Base-by-base conservation (phyloP, 2,329 filamentous ascomycete genomes). In the Botrytis tulipae region DNA sequence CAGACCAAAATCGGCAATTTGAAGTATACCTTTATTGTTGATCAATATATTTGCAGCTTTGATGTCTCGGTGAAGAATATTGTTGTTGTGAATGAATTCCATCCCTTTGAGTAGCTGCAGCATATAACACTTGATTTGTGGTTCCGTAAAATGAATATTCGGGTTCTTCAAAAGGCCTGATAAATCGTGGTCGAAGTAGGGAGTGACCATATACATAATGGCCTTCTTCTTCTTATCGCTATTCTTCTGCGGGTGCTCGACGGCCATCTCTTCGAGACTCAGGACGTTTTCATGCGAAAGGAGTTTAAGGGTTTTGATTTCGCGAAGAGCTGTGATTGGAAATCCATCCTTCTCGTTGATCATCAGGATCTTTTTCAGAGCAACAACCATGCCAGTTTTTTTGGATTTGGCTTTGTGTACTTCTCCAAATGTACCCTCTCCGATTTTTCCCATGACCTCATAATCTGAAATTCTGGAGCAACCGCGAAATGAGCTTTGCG, bases 331-430 rank as follows among this genome's bases (percentile, higher is more conserved):
- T 1, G 96, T 99, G 76, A 99, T 99, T n/a, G 96, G 96, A 78
- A 99, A 99, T 86, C 96, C 96, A 83, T 99, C 96, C 82, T 98
- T 98, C 85, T 99, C 96, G 82, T 98, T 97, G 82, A 98, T 96
- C 93, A 98, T 98, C 77, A 99, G 90, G 77, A 99, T 99, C 87
- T 98, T 98, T 86, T 99, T 99, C 80, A 99, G 83, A 6, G 96
- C 96, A 75, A 97, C 92, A 63, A 95, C 83, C 37, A 89, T 87
- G 71, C 93, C 92, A 1, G 90, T 93, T 79, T 88, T 92, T 79
- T 89, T 91, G 42, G 92, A 94, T 75, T 89, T 89, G 75, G 94
- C 96, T 80, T 95, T 96, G 83, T 97, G 94, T 57, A 98, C 96
- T 84, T 98, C 94, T 91, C 95, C 95, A 84, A 98, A 98, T 35